These are phyloP conservation scores for Chalciporus sphaerocephalus DNA, from an alignment of 768 basidiomycete genomes.

Conservation along the genomic window DNA sequence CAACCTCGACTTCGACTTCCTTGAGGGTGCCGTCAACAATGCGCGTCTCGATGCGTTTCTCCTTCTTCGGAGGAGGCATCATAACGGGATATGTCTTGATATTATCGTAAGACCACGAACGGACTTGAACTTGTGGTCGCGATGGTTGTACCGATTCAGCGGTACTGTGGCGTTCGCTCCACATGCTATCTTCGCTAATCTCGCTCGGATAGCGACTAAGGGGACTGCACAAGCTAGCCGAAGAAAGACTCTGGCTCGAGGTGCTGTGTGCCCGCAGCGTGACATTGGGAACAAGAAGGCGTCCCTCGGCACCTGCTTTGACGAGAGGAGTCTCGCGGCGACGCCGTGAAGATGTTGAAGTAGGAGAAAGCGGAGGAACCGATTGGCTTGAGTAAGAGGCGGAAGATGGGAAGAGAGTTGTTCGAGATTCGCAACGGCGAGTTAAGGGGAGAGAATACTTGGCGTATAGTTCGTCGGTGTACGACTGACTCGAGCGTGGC, in stretches of 20 bases:
- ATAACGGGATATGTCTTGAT: conserved; percentile 60
- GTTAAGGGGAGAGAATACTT: conserved; percentile 54
- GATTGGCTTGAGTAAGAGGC: conserved; percentile 36
- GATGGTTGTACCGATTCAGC: conserved; percentile 21
- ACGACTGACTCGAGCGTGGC: conserved; percentile 29
- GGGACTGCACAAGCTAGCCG: conserved; percentile 32
- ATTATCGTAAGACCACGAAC: conserved; percentile 76
- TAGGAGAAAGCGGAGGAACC: conserved; percentile 33
- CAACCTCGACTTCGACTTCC: conserved; percentile 51
- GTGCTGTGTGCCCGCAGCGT: conserved; percentile 30
- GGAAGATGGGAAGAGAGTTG: conserved; percentile 35
- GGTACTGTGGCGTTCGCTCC: conserved; percentile 22
- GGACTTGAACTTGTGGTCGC: conserved; percentile 48
- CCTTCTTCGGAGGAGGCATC: conserved; percentile 49
- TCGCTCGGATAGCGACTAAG: conserved; percentile 40
- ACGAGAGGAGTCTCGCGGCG: conserved; percentile 53
- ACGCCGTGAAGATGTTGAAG: conserved; percentile 33
- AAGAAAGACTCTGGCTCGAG: conserved; percentile 32
- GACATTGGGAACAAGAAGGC: conserved; percentile 52
- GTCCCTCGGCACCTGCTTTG: conserved; percentile 59
- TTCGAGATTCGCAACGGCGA: conserved; percentile 51
- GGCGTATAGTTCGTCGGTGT: conserved; percentile 46
- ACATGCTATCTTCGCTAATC: conserved; percentile 34
- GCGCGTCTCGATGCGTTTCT: conserved; percentile 45
- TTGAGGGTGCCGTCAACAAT: conserved; percentile 48